phyloP scores from a whole-genome alignment of 305 asterid genomes.

The Ilex paraguariensis region DNA sequence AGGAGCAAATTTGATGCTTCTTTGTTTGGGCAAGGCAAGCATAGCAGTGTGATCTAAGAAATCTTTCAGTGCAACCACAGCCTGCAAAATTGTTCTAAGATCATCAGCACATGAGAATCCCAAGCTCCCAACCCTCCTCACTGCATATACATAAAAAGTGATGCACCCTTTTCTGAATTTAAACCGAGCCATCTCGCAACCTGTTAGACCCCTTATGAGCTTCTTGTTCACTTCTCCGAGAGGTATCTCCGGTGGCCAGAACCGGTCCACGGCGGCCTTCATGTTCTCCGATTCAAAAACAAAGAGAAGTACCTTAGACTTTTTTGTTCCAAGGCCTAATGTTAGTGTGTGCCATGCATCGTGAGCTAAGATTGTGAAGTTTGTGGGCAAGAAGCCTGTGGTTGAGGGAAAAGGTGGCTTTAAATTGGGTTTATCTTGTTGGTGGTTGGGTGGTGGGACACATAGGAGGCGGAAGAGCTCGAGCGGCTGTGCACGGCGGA shows the following conservation, averaged over 20 bases:
- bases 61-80: constrained; percentile 82
- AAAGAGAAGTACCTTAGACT: constrained; percentile 67
- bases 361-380: constrained; percentile 91
- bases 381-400: constrained; percentile 72
- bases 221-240: constrained; percentile 81
- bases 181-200: constrained; percentile 77
- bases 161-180: constrained; percentile 81
- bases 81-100: constrained; percentile 52
- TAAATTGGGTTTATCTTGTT: not conserved
- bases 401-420: constrained; percentile 47
- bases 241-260: constrained; percentile 83
- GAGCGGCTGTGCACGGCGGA: constrained; percentile 65
- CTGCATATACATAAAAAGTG: constrained; percentile 84
- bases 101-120: constrained; percentile 79
- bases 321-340: constrained; percentile 76
- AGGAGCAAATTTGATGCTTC: constrained; percentile 49
- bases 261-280: constrained; percentile 48
- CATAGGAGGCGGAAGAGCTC: constrained; percentile 78
- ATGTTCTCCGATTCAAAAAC: constrained; percentile 70
- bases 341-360: constrained; percentile 95
- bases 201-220: constrained; percentile 59
- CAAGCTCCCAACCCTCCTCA: constrained; percentile 42
- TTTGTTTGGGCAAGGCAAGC: constrained; percentile 93
- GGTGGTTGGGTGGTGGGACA: constrained; percentile 32
- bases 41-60: constrained; percentile 94